Evolutionary conservation across 2,329 filamentous ascomycete genomes (phyloP).

Genomic region (Ophiocordyceps unilateralis): DNA sequence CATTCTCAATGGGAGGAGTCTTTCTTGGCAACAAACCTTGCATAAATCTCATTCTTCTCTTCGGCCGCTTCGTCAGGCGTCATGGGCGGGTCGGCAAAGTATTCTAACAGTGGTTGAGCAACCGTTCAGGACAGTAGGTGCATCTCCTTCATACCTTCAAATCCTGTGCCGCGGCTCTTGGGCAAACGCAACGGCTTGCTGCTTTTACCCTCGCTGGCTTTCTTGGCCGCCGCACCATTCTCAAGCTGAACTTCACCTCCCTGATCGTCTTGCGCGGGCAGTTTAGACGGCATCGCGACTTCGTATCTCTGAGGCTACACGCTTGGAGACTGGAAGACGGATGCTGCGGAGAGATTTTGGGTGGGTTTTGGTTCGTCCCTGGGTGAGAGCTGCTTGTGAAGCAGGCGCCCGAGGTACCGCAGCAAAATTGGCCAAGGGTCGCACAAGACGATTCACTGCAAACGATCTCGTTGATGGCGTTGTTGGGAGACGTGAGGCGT

Average conservation of each 20-base stretch:
- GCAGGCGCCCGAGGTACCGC: too few species aligned
- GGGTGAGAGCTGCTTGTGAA: too few species aligned
- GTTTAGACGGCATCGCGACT: neutral
- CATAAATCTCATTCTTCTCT: conserved; percentile 50
- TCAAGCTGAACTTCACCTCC: neutral
- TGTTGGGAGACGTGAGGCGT: too few species aligned
- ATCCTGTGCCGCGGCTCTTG: conserved; percentile 41
- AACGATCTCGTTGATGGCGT: too few species aligned
- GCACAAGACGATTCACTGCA: too few species aligned
- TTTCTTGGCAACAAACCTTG: conserved; percentile 29
- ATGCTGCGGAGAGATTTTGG: neutral
- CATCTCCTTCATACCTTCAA: conserved; percentile 39
- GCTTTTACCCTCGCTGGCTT: neutral
- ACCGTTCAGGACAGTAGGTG: neutral
- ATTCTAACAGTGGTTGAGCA: conserved; percentile 28
- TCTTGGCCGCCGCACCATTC: neutral
- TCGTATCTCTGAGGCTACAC: too few species aligned
- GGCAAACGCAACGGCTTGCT: conserved; percentile 7
- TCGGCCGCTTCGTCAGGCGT: conserved; percentile 50
- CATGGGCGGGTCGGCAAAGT: conserved; percentile 63
- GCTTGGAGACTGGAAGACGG: too few species aligned
- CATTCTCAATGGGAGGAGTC: neutral
- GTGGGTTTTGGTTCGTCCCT: too few species aligned
- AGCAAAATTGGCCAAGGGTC: too few species aligned
- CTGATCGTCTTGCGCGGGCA: neutral